phyloP scores from a whole-genome alignment of 768 basidiomycete species.

The Naganishia antarctica region DNA sequence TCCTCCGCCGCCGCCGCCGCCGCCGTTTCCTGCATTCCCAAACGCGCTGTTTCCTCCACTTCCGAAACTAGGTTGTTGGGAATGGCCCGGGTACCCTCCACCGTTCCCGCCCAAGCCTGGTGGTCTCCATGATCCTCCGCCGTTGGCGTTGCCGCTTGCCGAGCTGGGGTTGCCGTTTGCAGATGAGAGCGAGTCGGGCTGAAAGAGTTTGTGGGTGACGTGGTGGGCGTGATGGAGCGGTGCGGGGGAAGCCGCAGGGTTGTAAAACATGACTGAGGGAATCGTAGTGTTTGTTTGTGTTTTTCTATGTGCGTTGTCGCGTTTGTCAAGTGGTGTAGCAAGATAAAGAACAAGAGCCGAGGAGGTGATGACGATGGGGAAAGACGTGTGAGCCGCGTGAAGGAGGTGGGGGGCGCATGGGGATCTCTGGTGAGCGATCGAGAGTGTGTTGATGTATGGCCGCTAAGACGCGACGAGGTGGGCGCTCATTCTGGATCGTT shows the following conservation, averaged over 20 bases:
- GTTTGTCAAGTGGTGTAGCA: too few species aligned
- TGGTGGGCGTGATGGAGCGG: constrained; percentile 1
- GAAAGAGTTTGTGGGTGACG: constrained; percentile 9
- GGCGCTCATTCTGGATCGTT: too few species aligned
- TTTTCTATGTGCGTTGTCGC: too few species aligned
- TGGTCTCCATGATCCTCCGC: constrained; percentile 10
- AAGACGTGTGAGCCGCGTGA: too few species aligned
- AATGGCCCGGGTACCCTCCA: neutral
- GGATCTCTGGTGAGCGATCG: too few species aligned
- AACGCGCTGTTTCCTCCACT: neutral
- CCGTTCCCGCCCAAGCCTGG: neutral
- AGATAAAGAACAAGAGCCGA: too few species aligned
- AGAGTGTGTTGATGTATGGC: too few species aligned
- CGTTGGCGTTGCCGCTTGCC: neutral
- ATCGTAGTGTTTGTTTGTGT: too few species aligned
- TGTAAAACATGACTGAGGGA: constrained; percentile 19
- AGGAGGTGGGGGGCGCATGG: too few species aligned
- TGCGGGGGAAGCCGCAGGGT: constrained; percentile 6
- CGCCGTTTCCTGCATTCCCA: neutral
- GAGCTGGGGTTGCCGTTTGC: neutral
- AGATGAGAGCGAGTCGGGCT: neutral
- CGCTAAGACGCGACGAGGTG: too few species aligned
- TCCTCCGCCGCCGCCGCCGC: neutral
- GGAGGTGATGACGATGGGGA: too few species aligned
- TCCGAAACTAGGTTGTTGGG: neutral